Percentiles rank a stretch among this genome's conserved stretches.
Evolutionary conservation across 352 stramenopile species (phyloP).

Genomic region (Pythium rhizo-oryzae): DNA sequence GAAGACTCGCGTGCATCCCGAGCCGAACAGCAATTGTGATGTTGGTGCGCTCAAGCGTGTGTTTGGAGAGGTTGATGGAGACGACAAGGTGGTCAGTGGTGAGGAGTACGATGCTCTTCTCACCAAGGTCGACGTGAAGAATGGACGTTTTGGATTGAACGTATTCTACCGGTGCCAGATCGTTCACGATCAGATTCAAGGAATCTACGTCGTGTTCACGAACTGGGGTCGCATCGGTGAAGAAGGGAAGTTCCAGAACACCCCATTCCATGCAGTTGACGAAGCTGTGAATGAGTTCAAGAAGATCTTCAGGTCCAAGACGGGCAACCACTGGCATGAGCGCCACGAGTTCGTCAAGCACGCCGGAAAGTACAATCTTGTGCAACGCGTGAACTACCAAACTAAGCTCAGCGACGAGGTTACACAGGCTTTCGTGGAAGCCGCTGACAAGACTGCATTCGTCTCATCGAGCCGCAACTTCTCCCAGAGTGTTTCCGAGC

Average conservation of each 20-base stretch:
- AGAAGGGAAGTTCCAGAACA: slow-evolving; percentile 79
- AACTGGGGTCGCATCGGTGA: slow-evolving; percentile 84
- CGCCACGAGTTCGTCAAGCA: slow-evolving; percentile 60
- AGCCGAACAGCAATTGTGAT: slow-evolving; percentile 60
- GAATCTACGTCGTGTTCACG: slow-evolving; percentile 76
- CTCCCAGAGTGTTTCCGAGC: slow-evolving; percentile 41
- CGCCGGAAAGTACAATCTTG: slow-evolving; percentile 75
- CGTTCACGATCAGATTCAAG: slow-evolving; percentile 72
- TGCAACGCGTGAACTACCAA: slow-evolving; percentile 60
- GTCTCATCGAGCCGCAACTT: slow-evolving; percentile 40
- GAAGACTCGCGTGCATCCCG: slow-evolving; percentile 41
- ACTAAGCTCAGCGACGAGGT: slow-evolving; percentile 63
- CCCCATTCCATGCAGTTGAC: slow-evolving; percentile 52
- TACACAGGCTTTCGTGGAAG: slow-evolving; percentile 53
- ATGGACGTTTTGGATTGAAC: slow-evolving; percentile 71
- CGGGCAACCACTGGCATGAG: slow-evolving; percentile 64
- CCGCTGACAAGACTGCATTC: slow-evolving; percentile 36
- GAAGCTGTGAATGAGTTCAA: slow-evolving; percentile 75
- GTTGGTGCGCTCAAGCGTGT: slow-evolving; percentile 60
- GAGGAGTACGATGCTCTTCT: slow-evolving; percentile 60
- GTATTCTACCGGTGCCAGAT: slow-evolving; percentile 80
- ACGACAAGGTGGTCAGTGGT: slow-evolving; percentile 31
- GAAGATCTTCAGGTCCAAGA: slow-evolving; percentile 84
- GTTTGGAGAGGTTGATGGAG: slow-evolving; percentile 32
- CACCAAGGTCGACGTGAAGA: slow-evolving; percentile 79